Conservation (phyloP, 2,329 filamentous ascomycete species). For the Eutypella sp. region DNA sequence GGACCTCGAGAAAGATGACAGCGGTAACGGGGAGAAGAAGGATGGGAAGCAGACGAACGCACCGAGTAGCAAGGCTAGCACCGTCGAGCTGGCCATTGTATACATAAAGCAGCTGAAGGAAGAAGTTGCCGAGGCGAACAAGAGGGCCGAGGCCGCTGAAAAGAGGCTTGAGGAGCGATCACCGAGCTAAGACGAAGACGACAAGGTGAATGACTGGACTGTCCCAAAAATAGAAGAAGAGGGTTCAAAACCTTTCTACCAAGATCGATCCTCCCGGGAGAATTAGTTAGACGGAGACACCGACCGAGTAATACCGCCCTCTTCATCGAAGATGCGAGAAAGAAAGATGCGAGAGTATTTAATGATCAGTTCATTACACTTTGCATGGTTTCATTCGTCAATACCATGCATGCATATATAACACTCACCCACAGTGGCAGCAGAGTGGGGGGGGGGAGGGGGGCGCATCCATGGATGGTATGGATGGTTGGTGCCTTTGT, state of each 20-base stretch:
- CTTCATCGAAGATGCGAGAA: too few species aligned
- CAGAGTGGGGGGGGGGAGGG: too few species aligned
- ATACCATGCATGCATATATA: too few species aligned
- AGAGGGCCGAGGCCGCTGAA: conserved; percentile 60
- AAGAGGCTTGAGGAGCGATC: conserved; percentile 43
- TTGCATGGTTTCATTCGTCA: too few species aligned
- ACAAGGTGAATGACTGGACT: neutral
- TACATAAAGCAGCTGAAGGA: conserved; percentile 84
- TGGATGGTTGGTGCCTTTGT: too few species aligned
- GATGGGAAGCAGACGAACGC: conserved; percentile 40
- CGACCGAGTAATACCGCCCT: too few species aligned
- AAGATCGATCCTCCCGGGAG: too few species aligned
- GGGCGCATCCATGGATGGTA: too few species aligned
- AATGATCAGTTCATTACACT: too few species aligned
- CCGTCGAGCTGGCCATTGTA: conserved; percentile 93
- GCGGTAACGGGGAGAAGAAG: conserved; percentile 36
- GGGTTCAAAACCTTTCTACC: neutral
- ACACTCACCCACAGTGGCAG: too few species aligned
- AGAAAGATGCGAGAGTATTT: too few species aligned
- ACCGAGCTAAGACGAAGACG: conserved; percentile 9
- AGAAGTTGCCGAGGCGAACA: conserved; percentile 63
- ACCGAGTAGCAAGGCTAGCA: conserved; percentile 88
- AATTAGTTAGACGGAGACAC: too few species aligned
- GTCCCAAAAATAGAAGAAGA: conserved; percentile 2
- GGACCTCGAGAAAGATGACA: conserved; percentile 40